phyloP scores from a whole-genome alignment of 176 grass and related monocot species.

The Zea mays region Zm-B73-REFERENCE-NAM-5.0 NC_050102.1:125778001-125778500 shows the following conservation, averaged over 20 bases:
- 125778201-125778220: neutral
- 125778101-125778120: constrained; percentile 24
- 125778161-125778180: neutral
- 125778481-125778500: constrained; percentile 68
- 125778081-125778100: neutral
- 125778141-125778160: neutral
- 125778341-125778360: neutral
- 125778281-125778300: neutral
- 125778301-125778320: neutral
- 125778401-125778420: constrained; percentile 53
- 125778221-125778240: neutral
- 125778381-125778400: constrained; percentile 51
- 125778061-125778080: no score
- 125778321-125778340: neutral
- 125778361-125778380: constrained; percentile 29
- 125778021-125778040: no score
- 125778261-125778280: neutral
- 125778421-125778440: constrained; percentile 54
- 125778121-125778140: neutral
- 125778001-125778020: no score
- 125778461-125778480: constrained; percentile 61
- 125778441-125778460: constrained; percentile 48
- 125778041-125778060: no score
- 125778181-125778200: constrained; percentile 19
- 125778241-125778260: neutral